phyloP scores from a whole-genome alignment of 805 yeast species.

The Candida berthetii region DNA sequence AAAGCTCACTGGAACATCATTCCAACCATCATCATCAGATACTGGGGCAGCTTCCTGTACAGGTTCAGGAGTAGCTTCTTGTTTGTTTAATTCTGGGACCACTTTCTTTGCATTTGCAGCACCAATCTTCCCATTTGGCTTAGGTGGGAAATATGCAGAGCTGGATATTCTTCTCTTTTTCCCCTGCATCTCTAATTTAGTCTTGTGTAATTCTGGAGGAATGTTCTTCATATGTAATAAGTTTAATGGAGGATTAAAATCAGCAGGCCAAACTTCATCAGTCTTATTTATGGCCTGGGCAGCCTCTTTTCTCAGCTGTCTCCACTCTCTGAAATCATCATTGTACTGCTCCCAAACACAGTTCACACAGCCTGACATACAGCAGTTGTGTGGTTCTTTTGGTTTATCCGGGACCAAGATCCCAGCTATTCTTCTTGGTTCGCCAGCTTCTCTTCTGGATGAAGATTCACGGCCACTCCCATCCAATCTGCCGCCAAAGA shows the following conservation, averaged over 20 bases:
- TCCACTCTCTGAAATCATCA: constrained; percentile 87
- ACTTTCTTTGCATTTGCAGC: constrained; percentile 24
- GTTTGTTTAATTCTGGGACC: constrained; percentile 9
- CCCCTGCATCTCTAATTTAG: constrained; percentile 17
- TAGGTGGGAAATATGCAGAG: constrained; percentile 27
- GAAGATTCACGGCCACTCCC: constrained; percentile 41
- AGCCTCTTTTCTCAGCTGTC: constrained; percentile 51
- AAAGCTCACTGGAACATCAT: constrained; percentile 67
- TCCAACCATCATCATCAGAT: constrained; percentile 40
- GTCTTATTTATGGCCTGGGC: constrained; percentile 37
- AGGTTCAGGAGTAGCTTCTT: constrained; percentile 2
- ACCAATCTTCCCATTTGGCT: constrained; percentile 18
- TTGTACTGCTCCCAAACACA: constrained; percentile 95
- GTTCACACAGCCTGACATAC: constrained; percentile 95
- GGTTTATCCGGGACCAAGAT: constrained; percentile 80
- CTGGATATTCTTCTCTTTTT: constrained; percentile 18
- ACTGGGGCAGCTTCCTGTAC: constrained; percentile 19
- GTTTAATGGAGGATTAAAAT: constrained; percentile 52
- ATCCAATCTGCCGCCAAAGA: constrained; percentile 51
- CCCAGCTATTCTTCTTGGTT: constrained; percentile 42
- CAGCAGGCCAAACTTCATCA: constrained; percentile 54
- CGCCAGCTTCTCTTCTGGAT: constrained; percentile 20
- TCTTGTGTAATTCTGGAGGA: constrained; percentile 30
- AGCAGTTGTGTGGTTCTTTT: constrained; percentile 88
- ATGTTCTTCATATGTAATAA: constrained; percentile 33